Evolutionary conservation across 495 filamentous ascomycete species (phyloP), one percentile per base, ranked within the genome.

Genomic region (Aspergillus ostianus): DNA sequence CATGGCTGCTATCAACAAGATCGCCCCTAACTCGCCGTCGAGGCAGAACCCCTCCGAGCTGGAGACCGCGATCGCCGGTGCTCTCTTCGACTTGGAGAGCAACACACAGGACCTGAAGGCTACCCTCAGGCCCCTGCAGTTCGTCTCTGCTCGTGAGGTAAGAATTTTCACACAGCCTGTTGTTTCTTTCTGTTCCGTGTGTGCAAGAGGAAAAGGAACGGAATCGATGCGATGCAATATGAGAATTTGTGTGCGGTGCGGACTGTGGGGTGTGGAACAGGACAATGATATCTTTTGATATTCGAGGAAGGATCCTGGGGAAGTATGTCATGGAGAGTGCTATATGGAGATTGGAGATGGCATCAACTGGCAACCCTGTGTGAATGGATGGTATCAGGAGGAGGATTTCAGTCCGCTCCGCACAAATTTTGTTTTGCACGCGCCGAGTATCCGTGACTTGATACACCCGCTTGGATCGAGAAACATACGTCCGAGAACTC

Each of bases 81-180:
- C 93, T 80, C 89, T 98, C 63, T 95, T 88, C 82, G 94, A 98
- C 68, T 87, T 98, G 74, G 94, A 98, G 90, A 90, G 86, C 82
- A 96, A 96, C 86, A 96, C 92, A 73, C 79, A 90, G 73, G 94
- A 98, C 80, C 90, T 98, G 82, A 94, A 90, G 89, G 83, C 82
- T 71, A 85, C 90, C 57, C 88, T 98, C 73, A 85, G 94, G 66
- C 95, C 94, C 73, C 85, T 98, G 76, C 94, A 98, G 85, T 95
- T 98, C 83, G 87, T 90, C 72, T 93, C 89, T 78, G 94, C 94
- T 74, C 90, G 91, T 75, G 94, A 98, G 93, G 94, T 98, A 87
- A 88, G 91, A 83, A 83, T 82, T 66, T 72, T 52, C 27, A 27
- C 50, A 23, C 50, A 52, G 67, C 49, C 47, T 29, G 30, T 30